Conservation (phyloP, 179 eudicot genomes). For the Carnegiea gigantea region DNA sequence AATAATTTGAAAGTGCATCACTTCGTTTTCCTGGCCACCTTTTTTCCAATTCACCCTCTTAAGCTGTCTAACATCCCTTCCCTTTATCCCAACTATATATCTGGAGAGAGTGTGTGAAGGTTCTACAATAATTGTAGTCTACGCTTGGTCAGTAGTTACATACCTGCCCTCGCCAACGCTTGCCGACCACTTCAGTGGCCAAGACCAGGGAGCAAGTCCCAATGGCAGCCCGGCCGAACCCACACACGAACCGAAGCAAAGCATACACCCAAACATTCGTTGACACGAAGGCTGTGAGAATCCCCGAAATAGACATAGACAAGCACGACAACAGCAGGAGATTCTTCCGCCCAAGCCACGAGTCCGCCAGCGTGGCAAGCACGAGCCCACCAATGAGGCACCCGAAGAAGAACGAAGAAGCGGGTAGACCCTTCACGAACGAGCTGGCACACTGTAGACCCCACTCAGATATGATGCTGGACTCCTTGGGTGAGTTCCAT, state of each 20-base stretch:
- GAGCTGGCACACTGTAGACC: conserved; percentile 47
- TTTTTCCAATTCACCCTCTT: no score
- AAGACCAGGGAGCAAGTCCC: conserved; percentile 65
- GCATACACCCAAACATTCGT: conserved; percentile 55
- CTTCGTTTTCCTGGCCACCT: no score
- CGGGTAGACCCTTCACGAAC: conserved; percentile 53
- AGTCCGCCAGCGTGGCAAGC: conserved; percentile 62
- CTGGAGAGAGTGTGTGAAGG: no score
- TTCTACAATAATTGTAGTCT: no score
- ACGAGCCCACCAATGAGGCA: conserved; percentile 52
- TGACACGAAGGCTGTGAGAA: conserved; percentile 43
- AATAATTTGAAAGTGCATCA: no score
- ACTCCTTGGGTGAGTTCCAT: conserved; percentile 39
- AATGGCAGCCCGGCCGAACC: conserved; percentile 61
- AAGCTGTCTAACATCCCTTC: no score
- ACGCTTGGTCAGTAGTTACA: no score
- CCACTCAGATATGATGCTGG: conserved; percentile 61
- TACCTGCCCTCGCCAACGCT: conserved; percentile 51
- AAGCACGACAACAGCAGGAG: conserved; percentile 41
- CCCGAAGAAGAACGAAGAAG: conserved; percentile 69
- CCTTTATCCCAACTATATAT: no score
- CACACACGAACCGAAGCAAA: conserved; percentile 44
- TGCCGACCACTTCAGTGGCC: conserved; percentile 66
- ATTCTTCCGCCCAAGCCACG: conserved; percentile 63
- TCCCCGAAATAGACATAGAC: conserved; percentile 55